Percentiles rank a stretch among this genome's conserved stretches.
These are phyloP conservation scores for Pseudomicrostroma phylloplanum DNA, from an alignment of 1,284 basidiomycete genomes.

Conservation along the genomic window DNA sequence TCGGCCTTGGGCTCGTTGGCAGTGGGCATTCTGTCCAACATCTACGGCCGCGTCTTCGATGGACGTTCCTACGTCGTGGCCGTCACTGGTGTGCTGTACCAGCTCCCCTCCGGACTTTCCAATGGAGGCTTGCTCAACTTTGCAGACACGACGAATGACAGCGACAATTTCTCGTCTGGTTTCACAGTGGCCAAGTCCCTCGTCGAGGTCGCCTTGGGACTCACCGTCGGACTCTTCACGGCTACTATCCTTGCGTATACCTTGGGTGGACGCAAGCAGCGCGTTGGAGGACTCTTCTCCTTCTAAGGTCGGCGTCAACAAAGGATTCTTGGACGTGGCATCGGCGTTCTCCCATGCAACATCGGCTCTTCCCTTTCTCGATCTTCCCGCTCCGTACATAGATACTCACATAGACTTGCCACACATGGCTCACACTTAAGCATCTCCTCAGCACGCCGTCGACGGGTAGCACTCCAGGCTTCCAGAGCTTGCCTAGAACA, in stretches of 20 bases:
- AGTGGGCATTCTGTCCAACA: constrained; percentile 73
- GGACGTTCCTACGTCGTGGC: constrained; percentile 69
- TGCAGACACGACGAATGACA: constrained; percentile 42
- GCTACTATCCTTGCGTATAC: constrained; percentile 40
- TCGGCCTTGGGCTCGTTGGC: constrained; percentile 63
- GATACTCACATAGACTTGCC: too few species aligned
- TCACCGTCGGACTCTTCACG: constrained; percentile 47
- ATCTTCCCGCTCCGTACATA: too few species aligned
- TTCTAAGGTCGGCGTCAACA: constrained; percentile 22
- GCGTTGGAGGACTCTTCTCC: constrained; percentile 40
- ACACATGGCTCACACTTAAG: too few species aligned
- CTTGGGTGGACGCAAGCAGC: constrained; percentile 34
- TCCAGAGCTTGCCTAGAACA: too few species aligned
- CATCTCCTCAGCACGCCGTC: too few species aligned
- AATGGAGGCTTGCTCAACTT: constrained; percentile 70
- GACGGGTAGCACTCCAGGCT: too few species aligned
- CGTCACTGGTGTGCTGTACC: constrained; percentile 66
- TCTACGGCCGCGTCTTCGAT: constrained; percentile 72
- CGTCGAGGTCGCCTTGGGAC: constrained; percentile 45
- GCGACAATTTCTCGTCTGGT: constrained; percentile 20
- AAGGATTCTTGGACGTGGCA: too few species aligned
- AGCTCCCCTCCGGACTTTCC: constrained; percentile 77
- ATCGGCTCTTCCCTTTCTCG: too few species aligned
- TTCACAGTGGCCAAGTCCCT: constrained; percentile 28
- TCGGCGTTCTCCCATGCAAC: too few species aligned